Evolutionary conservation across 2,329 filamentous ascomycete genomes (phyloP).

Genomic region (Claviceps purpurea): DNA sequence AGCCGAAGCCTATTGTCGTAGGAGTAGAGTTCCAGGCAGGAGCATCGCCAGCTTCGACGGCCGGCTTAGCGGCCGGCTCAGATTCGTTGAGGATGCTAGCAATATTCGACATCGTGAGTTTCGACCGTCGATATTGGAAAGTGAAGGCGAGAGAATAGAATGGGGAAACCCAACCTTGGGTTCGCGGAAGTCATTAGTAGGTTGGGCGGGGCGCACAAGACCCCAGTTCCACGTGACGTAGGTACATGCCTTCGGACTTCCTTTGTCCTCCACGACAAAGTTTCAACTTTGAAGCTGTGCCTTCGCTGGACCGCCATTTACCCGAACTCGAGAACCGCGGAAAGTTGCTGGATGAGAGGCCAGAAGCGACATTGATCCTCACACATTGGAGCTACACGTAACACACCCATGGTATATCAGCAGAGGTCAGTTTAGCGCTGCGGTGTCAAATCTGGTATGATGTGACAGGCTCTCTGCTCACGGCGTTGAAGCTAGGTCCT

Average conservation of each 20-base stretch:
- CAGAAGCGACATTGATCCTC: background rate
- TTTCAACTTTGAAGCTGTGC: no score
- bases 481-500: background rate
- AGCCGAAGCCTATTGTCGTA: background rate
- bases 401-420: background rate
- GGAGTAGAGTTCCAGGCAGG: background rate
- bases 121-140: background rate
- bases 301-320: background rate
- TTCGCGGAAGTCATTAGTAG: no score
- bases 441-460: background rate
- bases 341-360: background rate
- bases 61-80: background rate
- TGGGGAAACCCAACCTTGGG: background rate
- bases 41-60: background rate
- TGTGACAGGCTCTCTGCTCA: background rate
- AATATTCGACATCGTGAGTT: constrained; percentile 5
- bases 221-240: background rate
- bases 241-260: background rate
- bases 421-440: background rate
- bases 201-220: background rate
- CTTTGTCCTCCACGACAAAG: background rate
- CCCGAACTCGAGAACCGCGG: background rate
- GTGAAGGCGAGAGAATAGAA: background rate
- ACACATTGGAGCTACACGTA: background rate
- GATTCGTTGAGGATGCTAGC: constrained; percentile 6